phyloP scores from a whole-genome alignment of 2,329 filamentous ascomycete species.

The Paecilomyces niveus region DNA sequence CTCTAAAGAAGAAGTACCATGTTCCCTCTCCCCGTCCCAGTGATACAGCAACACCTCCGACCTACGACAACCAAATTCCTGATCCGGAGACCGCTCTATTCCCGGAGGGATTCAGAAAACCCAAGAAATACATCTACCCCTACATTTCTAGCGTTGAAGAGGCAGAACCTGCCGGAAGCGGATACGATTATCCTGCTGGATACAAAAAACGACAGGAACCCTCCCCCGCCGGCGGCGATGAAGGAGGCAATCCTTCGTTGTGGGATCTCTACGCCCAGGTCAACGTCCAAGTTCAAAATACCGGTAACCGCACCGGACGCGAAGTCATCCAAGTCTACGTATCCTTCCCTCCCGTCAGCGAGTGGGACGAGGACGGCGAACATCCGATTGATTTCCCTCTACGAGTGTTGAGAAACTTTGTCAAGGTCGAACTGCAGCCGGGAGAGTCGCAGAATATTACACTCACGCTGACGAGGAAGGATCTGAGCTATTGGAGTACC shows the following conservation, averaged over 20 bases:
- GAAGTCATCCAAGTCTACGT: slow-evolving; percentile 59
- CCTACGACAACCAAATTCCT: slow-evolving; percentile 51
- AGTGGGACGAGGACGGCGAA: slow-evolving; percentile 17
- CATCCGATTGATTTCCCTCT: slow-evolving; percentile 58
- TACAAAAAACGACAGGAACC: slow-evolving; percentile 45
- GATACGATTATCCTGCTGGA: slow-evolving; percentile 48
- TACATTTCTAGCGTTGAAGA: slow-evolving; percentile 53
- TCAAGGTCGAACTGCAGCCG: slow-evolving; percentile 55
- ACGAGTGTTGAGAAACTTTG: slow-evolving; percentile 59
- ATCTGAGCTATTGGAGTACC: slow-evolving; percentile 68
- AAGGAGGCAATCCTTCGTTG: slow-evolving; percentile 42
- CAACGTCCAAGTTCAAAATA: slow-evolving; percentile 42
- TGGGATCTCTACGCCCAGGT: slow-evolving; percentile 45
- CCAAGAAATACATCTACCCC: slow-evolving; percentile 67
- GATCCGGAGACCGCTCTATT: slow-evolving; percentile 52
- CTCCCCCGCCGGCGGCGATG: slow-evolving; percentile 62
- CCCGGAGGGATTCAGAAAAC: slow-evolving; percentile 52
- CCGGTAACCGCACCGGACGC: slow-evolving; percentile 39
- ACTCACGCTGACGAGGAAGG: slow-evolving; percentile 57
- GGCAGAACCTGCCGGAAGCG: slow-evolving; percentile 28
- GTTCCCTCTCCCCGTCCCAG: slow-evolving; percentile 38
- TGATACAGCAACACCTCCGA: slow-evolving; percentile 42
- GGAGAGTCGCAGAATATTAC: slow-evolving; percentile 49
- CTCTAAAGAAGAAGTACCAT: slow-evolving; percentile 42
- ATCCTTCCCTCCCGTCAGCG: slow-evolving; percentile 48